Evolutionary conservation across 768 basidiomycete genomes (phyloP).

Genomic region (Auricularia heimuer): DNA sequence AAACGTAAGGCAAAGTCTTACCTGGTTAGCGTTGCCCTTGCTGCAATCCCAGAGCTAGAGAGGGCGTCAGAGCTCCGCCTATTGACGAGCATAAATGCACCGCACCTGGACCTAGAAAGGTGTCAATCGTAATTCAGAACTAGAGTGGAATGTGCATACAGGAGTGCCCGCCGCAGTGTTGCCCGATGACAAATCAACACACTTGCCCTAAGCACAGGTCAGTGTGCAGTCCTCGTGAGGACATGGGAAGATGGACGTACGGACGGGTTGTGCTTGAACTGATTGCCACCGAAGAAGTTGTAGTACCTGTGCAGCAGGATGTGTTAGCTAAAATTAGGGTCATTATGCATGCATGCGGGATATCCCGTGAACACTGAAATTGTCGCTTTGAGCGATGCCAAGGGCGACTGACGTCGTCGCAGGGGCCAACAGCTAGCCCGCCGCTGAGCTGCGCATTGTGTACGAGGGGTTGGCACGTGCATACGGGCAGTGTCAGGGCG

Average conservation of each 20-base stretch:
- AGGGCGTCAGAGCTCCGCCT: neutral
- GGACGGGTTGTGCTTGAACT: neutral
- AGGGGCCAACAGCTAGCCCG: no score
- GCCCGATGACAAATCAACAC: slow-evolving; percentile 38
- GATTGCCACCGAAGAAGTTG: neutral
- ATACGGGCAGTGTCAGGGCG: no score
- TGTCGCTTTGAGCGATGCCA: no score
- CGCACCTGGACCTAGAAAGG: neutral
- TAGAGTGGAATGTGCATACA: slow-evolving; percentile 20
- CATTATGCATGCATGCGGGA: neutral
- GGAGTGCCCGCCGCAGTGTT: slow-evolving; percentile 30
- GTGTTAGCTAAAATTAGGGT: neutral
- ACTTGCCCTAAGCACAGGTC: slow-evolving; percentile 32
- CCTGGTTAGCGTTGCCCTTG: slow-evolving; percentile 35
- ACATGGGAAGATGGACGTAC: neutral
- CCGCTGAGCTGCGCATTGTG: no score
- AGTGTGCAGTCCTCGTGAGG: slow-evolving; percentile 18
- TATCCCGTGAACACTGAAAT: no score
- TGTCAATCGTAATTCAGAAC: neutral
- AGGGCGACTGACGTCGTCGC: no score
- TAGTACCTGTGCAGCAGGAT: slow-evolving; percentile 1
- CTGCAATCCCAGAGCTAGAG: slow-evolving; percentile 31
- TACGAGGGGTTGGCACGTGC: no score
- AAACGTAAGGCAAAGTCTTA: neutral
- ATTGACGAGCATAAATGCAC: slow-evolving; percentile 29